Conservation (phyloP, 345 rosid genomes). For the Cardamine chenopodiifolia region DNA sequence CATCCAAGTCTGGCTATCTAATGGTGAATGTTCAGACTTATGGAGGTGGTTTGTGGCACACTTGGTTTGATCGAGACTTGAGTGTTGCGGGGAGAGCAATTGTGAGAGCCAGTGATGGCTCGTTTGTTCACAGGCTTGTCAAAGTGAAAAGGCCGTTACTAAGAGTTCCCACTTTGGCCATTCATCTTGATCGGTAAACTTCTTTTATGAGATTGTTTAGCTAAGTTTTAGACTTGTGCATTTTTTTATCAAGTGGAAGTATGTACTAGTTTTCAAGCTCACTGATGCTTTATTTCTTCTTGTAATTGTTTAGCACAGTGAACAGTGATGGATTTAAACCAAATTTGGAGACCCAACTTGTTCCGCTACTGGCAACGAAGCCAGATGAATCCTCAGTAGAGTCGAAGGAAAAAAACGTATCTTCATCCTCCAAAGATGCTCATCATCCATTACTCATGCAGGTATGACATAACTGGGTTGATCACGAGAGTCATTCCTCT, state of each 20-base stretch:
- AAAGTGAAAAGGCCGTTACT: constrained; percentile 82
- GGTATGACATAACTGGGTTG: constrained; percentile 44
- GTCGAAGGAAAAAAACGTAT: constrained; percentile 51
- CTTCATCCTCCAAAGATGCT: constrained; percentile 54
- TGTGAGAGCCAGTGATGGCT: constrained; percentile 66
- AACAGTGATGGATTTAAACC: constrained; percentile 94
- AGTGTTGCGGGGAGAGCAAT: constrained; percentile 95
- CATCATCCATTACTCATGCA: constrained; percentile 93
- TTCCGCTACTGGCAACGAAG: constrained; percentile 74
- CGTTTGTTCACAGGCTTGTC: constrained; percentile 76
- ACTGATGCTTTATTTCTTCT: constrained; percentile 30
- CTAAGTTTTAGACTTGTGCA: neutral
- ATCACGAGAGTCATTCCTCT: constrained; percentile 1
- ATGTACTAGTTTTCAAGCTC: constrained; percentile 17
- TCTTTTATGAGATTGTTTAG: neutral
- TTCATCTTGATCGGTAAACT: constrained; percentile 80
- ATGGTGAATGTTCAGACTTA: constrained; percentile 96
- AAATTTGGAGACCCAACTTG: constrained; percentile 83
- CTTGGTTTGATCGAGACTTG: constrained; percentile 97
- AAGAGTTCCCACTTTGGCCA: constrained; percentile 85
- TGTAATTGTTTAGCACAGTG: constrained; percentile 68
- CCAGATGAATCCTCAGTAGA: constrained; percentile 55
- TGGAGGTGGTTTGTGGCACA: constrained; percentile 97
- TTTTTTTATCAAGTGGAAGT: neutral
- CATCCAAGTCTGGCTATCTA: constrained; percentile 76